A percentile compares a stretch with the other conserved stretches of the same genome.
These are phyloP conservation scores for Trichophyton mentagrophytes DNA, from an alignment of 2,329 filamentous ascomycete genomes.

Conservation along the genomic window DNA sequence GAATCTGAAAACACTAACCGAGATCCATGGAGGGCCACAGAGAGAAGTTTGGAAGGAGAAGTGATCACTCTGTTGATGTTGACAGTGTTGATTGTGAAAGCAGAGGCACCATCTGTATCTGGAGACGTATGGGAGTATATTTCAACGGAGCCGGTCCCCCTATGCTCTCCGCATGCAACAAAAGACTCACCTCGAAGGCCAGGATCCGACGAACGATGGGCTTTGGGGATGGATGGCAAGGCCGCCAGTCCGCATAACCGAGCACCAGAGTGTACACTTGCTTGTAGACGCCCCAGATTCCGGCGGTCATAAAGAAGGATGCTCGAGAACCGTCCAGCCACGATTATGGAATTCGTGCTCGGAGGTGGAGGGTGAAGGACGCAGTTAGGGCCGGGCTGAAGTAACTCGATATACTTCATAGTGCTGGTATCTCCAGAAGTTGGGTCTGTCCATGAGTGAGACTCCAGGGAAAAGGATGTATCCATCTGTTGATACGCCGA, in stretches of 20 bases:
- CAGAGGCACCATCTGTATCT: neutral
- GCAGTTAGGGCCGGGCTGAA: slow-evolving; percentile 68
- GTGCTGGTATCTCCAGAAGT: slow-evolving; percentile 11
- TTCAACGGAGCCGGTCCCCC: slow-evolving; percentile 78
- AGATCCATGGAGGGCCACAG: slow-evolving; percentile 68
- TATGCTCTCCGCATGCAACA: slow-evolving; percentile 79
- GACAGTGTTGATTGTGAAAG: slow-evolving; percentile 12
- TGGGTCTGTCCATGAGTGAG: neutral
- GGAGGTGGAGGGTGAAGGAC: slow-evolving; percentile 62
- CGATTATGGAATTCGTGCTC: slow-evolving; percentile 65
- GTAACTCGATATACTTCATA: slow-evolving; percentile 52
- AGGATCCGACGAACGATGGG: slow-evolving; percentile 35
- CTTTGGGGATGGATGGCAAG: slow-evolving; percentile 43
- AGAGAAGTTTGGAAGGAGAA: slow-evolving; percentile 66
- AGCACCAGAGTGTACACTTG: slow-evolving; percentile 72
- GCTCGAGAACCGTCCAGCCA: slow-evolving; percentile 77
- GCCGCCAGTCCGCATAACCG: slow-evolving; percentile 60
- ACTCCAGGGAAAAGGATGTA: neutral
- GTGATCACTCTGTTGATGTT: slow-evolving; percentile 76
- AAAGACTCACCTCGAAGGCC: slow-evolving; percentile 50
- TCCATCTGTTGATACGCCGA: neutral
- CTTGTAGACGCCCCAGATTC: slow-evolving; percentile 64
- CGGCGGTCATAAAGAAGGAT: slow-evolving; percentile 82
- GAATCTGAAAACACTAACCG: slow-evolving; percentile 74
- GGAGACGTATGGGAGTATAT: slow-evolving; percentile 45